Evolutionary conservation across 805 yeast genomes (phyloP).

Genomic region (Zygoascus flipseniorum): DNA sequence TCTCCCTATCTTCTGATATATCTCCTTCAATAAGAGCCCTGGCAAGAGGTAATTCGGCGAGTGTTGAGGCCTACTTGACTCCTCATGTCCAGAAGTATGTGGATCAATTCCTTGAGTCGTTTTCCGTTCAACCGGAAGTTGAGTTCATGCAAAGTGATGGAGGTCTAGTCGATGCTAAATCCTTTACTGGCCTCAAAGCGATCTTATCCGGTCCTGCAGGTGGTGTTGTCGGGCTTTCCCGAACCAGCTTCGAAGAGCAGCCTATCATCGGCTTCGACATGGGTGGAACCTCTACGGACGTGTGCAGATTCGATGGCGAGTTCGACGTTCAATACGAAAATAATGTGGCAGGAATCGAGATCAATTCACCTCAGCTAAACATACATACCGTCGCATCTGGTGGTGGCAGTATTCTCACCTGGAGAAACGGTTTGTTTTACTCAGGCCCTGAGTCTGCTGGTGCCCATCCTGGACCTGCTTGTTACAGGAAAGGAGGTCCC

Average conservation of each 20-base stretch:
- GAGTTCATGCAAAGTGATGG: constrained; percentile 95
- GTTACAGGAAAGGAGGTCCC: constrained; percentile 78
- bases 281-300: constrained; percentile 89
- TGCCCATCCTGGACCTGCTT: constrained; percentile 84
- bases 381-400: constrained; percentile 80
- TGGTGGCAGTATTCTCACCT: constrained; percentile 61
- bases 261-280: constrained; percentile 77
- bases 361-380: constrained; percentile 74
- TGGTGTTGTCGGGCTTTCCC: constrained; percentile 88
- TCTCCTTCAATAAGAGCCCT: constrained; percentile 72
- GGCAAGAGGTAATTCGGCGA: constrained; percentile 65
- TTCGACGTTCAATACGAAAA: constrained; percentile 73
- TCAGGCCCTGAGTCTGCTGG: constrained; percentile 85
- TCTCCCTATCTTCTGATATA: constrained; percentile 58
- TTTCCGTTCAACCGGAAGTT: constrained; percentile 27
- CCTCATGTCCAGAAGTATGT: constrained; percentile 62
- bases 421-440: constrained; percentile 60
- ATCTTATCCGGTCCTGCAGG: constrained; percentile 96
- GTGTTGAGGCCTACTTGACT: constrained; percentile 74
- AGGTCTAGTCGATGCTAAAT: constrained; percentile 73
- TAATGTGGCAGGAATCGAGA: constrained; percentile 69
- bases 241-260: constrained; percentile 56
- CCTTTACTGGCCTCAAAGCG: constrained; percentile 79
- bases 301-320: constrained; percentile 59
- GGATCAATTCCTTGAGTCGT: constrained; percentile 46